phyloP scores from a whole-genome alignment of 1,284 basidiomycete genomes.

The Trametes polyzona region DNA sequence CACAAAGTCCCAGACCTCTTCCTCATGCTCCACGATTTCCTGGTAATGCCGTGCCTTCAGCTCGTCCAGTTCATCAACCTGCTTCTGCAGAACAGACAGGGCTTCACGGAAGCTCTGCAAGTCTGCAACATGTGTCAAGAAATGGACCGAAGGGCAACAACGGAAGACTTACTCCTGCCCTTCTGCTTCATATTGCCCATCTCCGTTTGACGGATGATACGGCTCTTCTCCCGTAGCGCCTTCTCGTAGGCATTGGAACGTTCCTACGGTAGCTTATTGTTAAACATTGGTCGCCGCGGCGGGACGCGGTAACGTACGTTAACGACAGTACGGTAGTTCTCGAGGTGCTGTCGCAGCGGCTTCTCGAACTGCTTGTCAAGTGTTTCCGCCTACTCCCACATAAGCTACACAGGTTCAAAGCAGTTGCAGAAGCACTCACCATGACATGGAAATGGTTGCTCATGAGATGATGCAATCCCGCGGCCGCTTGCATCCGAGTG shows the following conservation, averaged over 20 bases:
- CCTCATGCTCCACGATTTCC: constrained; percentile 91
- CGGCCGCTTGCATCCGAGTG: constrained; percentile 79
- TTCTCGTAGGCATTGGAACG: constrained; percentile 82
- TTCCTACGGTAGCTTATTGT: constrained; percentile 50
- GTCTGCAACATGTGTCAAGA: constrained; percentile 50
- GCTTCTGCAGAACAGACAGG: constrained; percentile 80
- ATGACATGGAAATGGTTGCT: constrained; percentile 93
- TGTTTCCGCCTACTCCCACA: constrained; percentile 66
- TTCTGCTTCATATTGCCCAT: constrained; percentile 83
- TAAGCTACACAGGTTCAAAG: neutral
- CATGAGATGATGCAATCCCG: constrained; percentile 90
- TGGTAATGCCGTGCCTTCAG: constrained; percentile 82
- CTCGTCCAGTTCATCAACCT: constrained; percentile 87
- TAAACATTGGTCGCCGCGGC: neutral
- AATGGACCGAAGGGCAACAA: neutral
- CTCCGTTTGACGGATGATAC: constrained; percentile 89
- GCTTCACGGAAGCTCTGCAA: constrained; percentile 86
- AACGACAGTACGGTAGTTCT: constrained; percentile 77
- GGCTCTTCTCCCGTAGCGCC: constrained; percentile 80
- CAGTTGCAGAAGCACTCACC: constrained; percentile 44
- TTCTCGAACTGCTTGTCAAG: constrained; percentile 91
- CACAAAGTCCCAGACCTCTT: constrained; percentile 91
- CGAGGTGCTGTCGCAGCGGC: constrained; percentile 83
- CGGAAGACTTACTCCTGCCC: constrained; percentile 70
- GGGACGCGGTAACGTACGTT: constrained; percentile 46